A percentile compares a stretch with the other conserved stretches of the same genome.
These are phyloP conservation scores for Chlamydomonas reinhardtii DNA, from an alignment of 163 green algal species.

Conservation along the genomic window DNA sequence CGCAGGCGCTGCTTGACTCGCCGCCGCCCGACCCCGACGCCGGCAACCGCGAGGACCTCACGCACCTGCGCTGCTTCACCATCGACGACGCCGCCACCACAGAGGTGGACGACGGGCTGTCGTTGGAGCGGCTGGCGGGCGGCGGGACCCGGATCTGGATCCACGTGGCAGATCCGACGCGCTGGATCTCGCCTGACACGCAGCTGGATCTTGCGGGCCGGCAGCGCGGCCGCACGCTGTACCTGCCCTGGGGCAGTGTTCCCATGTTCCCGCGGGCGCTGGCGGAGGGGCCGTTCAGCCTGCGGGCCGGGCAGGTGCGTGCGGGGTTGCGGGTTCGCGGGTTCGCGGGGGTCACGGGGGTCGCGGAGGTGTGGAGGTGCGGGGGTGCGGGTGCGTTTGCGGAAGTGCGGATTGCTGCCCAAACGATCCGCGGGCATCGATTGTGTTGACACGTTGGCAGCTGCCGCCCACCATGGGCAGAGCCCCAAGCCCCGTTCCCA, in stretches of 20 bases:
- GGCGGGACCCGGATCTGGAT: slow-evolving; percentile 80
- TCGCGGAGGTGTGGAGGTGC: not conserved
- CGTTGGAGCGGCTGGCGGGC: slow-evolving; percentile 68
- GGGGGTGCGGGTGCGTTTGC: not conserved
- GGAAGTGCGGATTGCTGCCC: too few relatives aligned
- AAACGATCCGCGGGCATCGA: too few relatives aligned
- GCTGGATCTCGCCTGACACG: slow-evolving; percentile 76
- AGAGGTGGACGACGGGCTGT: slow-evolving; percentile 92
- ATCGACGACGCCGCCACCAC: slow-evolving; percentile 89
- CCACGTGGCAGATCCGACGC: slow-evolving; percentile 93
- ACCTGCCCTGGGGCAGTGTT: slow-evolving; percentile 83
- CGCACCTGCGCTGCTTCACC: slow-evolving; percentile 73
- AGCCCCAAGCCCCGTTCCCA: too few relatives aligned
- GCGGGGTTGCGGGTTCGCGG: not conserved
- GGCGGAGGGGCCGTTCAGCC: slow-evolving; percentile 85
- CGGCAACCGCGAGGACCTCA: slow-evolving; percentile 77
- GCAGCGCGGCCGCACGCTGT: slow-evolving; percentile 78
- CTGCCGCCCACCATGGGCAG: too few relatives aligned
- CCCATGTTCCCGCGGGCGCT: slow-evolving; percentile 92
- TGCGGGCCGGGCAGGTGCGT: slow-evolving; percentile 57
- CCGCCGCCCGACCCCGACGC: slow-evolving; percentile 79
- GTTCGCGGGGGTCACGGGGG: not conserved
- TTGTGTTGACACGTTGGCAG: too few relatives aligned
- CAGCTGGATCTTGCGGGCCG: slow-evolving; percentile 72
- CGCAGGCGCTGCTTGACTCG: slow-evolving; percentile 55